phyloP scores from a whole-genome alignment of 768 basidiomycete species.

The Leccinum arenicola region DNA sequence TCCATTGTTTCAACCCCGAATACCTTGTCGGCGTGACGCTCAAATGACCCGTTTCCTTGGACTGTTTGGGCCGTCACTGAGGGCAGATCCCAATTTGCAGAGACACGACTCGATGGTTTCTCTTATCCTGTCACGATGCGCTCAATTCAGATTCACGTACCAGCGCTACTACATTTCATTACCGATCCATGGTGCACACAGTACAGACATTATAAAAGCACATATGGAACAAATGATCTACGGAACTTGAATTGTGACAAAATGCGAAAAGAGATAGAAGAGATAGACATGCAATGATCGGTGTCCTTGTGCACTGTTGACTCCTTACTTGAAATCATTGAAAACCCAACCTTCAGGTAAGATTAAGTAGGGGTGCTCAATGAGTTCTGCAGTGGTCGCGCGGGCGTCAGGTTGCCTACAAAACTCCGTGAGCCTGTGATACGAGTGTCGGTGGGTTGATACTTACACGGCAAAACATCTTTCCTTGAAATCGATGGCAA shows the following conservation, averaged over 20 bases:
- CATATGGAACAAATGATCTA: slow-evolving; percentile 29
- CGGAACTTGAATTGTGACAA: slow-evolving; percentile 19
- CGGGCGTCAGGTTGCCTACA: slow-evolving; percentile 79
- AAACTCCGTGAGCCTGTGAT: slow-evolving; percentile 1
- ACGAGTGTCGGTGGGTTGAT: neutral
- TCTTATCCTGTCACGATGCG: neutral
- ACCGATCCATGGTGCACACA: slow-evolving; percentile 22
- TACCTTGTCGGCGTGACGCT: too few species aligned
- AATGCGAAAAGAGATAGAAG: slow-evolving; percentile 27
- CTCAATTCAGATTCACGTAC: slow-evolving; percentile 26
- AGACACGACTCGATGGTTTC: neutral
- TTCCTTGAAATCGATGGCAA: slow-evolving; percentile 82
- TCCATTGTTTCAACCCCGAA: neutral
- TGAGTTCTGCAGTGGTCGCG: slow-evolving; percentile 74
- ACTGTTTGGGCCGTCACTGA: neutral
- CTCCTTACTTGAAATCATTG: slow-evolving; percentile 43
- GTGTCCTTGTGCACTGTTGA: slow-evolving; percentile 17
- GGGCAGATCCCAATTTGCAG: neutral
- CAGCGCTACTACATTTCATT: slow-evolving; percentile 32
- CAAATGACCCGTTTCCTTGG: neutral
- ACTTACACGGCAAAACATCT: slow-evolving; percentile 89
- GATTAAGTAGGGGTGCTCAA: slow-evolving; percentile 73
- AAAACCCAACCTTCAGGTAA: slow-evolving; percentile 76
- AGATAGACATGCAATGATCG: slow-evolving; percentile 19
- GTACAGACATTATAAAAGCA: slow-evolving; percentile 34